Percentiles rank a stretch among this genome's conserved stretches.
Conservation (phyloP, 1,284 basidiomycete genomes). For the Ganoderma lucidum region DNA sequence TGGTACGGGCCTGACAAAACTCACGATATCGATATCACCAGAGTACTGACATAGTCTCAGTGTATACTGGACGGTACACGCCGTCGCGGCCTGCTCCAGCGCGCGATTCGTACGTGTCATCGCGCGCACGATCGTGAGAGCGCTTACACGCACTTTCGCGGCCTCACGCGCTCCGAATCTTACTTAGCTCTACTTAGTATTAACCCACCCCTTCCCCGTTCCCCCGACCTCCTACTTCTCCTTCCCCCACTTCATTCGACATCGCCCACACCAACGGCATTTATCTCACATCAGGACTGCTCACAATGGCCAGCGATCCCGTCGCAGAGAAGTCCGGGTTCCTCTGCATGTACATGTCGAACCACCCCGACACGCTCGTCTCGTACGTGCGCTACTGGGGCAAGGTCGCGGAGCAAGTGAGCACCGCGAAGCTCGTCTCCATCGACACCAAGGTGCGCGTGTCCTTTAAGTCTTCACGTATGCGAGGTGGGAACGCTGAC, state of each 20-base stretch:
- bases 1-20: no score
- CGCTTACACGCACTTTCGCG: neutral
- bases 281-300: neutral
- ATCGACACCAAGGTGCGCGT: slow-evolving; percentile 67
- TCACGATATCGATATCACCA: no score
- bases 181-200: no score
- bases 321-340: slow-evolving; percentile 80
- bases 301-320: slow-evolving; percentile 61
- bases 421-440: slow-evolving; percentile 67
- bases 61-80: no score
- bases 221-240: neutral
- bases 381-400: slow-evolving; percentile 81
- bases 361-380: slow-evolving; percentile 81
- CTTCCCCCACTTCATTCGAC: neutral
- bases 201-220: neutral
- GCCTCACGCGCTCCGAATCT: neutral
- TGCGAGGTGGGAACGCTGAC: neutral
- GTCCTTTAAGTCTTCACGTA: neutral
- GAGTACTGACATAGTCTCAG: neutral
- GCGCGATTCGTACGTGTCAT: neutral
- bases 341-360: slow-evolving; percentile 84
- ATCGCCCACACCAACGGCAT: neutral
- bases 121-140: neutral
- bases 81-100: no score
- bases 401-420: slow-evolving; percentile 61